Evolutionary conservation across 768 basidiomycete species (phyloP), one percentile per base, ranked within the genome.

Genomic region (Lanmaoa rubissima): DNA sequence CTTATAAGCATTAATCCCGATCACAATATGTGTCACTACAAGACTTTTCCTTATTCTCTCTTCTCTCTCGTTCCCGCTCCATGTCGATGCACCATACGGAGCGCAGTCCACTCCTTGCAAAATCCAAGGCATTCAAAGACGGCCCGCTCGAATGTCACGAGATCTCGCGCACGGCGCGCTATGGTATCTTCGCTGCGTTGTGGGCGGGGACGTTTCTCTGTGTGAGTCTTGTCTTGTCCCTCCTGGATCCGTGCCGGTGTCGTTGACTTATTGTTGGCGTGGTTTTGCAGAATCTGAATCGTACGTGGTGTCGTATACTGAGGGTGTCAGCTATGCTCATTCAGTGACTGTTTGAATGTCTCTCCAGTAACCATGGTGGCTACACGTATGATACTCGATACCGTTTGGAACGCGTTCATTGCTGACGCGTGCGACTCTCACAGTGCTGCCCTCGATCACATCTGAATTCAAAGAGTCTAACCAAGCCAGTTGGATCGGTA

Each of bases 171-270:
- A 72, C 77, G 1, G 84, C 79, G 7, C 77, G 86, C 7, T 78
- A 82, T 67, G 80, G 83, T 0, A 90, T 90, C 54, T 68, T 89
- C 50, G 82, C 79, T 14, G 87, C 85, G 14, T 75, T 90, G 50
- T 90, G 86, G 86, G 71, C 77, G 7, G 87, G 82, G 0, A 84
- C 81, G 2, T 89, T 90, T 72, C 79, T 92, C 41, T 84, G 83
- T 41, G 88, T 90, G 64, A 66, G 87, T 75, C 16, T 40, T 11
- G 2, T 28, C 14, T 5, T 19, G 13, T 35, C 13, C 21, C 5
- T 57, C 34, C 38, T 45, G 0, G 5, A 21, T 10, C 21, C 31
- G 11, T 24, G 14, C 11, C 13, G 5, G 21, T 16, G 47, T 36
- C 21, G 2, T 17, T 3, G 11, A 5, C 21, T 24, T 24, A n/a